Evolutionary conservation across 768 basidiomycete species (phyloP), one percentile per base, ranked within the genome.

Genomic region (Calocybe indica): DNA sequence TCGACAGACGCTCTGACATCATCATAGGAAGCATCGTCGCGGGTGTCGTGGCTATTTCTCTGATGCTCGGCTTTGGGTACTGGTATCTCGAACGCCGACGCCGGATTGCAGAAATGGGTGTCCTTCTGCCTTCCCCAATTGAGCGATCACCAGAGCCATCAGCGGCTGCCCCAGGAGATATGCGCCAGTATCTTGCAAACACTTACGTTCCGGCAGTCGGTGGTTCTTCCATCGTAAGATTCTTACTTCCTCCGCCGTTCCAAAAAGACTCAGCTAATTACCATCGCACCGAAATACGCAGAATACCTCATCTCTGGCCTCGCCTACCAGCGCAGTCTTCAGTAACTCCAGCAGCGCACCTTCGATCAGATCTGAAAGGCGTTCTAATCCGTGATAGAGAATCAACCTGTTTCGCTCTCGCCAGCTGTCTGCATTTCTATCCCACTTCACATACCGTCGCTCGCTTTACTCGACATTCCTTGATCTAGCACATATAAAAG

Each of bases 21-120:
- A 66, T 80, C 13, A 70, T 72, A 2, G 79, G 76, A 32, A 74
- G 75, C n/a, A 63, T 71, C 22, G 64, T 76, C 6, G 74, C 72
- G 12, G 73, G 67, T 2, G 40, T 73, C 6, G 52, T 70, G 9
- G 71, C 63, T 14, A 45, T 70, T 14, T 63, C 61, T 4, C 37
- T 72, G 31, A 50, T 77, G n/a, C 59, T 48, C 12, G 69, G 54
- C 4, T 15, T 62, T 6, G 45, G 56, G 8, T 70, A 41, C 41
- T 64, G 60, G 59, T 55, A 42, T 41, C 42, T 62, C 14, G 44
- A 34, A 31, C 58, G 55, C 9, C 57, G 57, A 15, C 60, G 52
- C 32, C 57, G 52, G 41, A 44, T 54, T 8, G 49, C 58, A 13
- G 37, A 45, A 45, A 42, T 29, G 9, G 44, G 55, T 13, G 29